These are phyloP conservation scores for Madurella mycetomatis DNA, from an alignment of 2,329 filamentous ascomycete species.

Conservation along the genomic window DNA sequence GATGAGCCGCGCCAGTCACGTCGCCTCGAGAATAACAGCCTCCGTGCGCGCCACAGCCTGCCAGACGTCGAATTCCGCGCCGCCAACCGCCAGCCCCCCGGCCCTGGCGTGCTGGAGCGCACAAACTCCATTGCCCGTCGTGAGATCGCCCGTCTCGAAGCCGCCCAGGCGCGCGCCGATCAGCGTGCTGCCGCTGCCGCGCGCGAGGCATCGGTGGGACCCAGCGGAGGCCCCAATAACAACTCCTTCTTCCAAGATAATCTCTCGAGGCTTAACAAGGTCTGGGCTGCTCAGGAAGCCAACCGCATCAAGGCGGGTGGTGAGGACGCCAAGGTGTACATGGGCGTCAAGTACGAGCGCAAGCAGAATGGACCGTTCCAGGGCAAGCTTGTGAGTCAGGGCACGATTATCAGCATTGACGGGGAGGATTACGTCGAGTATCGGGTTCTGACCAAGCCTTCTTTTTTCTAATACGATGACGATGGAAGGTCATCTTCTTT, in stretches of 20 bases:
- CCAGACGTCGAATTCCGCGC: conserved; percentile 36
- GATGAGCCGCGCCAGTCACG: conserved; percentile 13
- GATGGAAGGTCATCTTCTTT: no score
- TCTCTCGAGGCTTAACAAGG: conserved; percentile 49
- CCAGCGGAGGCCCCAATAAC: neutral
- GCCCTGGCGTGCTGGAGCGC: conserved; percentile 39
- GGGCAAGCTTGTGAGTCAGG: conserved; percentile 59
- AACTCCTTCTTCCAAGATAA: conserved; percentile 33
- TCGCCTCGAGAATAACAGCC: conserved; percentile 17
- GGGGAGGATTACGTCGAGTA: conserved; percentile 66
- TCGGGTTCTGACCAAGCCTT: conserved; percentile 59
- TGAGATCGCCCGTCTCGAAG: conserved; percentile 50
- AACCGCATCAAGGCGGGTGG: conserved; percentile 39
- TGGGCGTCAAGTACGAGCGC: conserved; percentile 59
- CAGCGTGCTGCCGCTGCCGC: conserved; percentile 41
- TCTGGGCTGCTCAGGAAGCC: conserved; percentile 53
- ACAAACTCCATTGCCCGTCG: conserved; percentile 47
- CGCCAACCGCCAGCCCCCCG: conserved; percentile 28
- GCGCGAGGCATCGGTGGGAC: conserved; percentile 34
- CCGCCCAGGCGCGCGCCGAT: conserved; percentile 48
- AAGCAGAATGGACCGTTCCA: conserved; percentile 57
- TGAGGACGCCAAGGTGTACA: conserved; percentile 54
- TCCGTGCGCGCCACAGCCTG: conserved; percentile 31
- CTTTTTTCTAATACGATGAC: conserved; percentile 48
- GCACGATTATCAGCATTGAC: conserved; percentile 59